Evolutionary conservation across 2,329 filamentous ascomycete species (phyloP), one percentile per base, ranked within the genome.

Genomic region (Rhinocladiella mackenziei): DNA sequence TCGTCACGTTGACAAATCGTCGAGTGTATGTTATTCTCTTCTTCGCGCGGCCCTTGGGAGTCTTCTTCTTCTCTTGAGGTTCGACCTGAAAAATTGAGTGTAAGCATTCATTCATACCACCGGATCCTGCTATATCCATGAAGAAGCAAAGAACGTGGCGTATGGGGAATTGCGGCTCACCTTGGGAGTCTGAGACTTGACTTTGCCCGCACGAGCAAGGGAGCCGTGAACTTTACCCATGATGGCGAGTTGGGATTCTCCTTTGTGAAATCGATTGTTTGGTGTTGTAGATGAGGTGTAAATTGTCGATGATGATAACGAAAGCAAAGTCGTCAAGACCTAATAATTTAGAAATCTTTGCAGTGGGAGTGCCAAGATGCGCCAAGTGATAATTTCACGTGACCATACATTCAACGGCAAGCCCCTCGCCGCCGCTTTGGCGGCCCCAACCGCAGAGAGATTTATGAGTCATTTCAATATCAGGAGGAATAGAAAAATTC

Each of bases 1-100:
- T 80, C 66, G 87, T 92, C 69, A 97, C 89, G 76, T 97, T 96
- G 62, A 97, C 89, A 78, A 97, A 97, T 66, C 91, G 89, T 71
- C 91, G 86, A 63, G 88, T 95, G 82, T 96, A 96, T 72, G 81
- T 83, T 71, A 94, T 83, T 67, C 91, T 83, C 89, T 97, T 97
- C 77, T 92, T 88, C 62, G 91, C 91, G 68, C 91, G 89, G 68
- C 91, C 91, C 83, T 96, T 96, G 69, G 91, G 89, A 63, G 76
- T 80, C 86, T 97, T 96, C 76, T 86, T 78, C 84, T 95, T 95
- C 84, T 96, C 89, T 75, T 89, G 84, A 49, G 78, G 74, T 75
- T 92, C 86, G 72, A 91, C 85, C 84, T 89, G 63, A 10, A 35
- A 26, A 38, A 14, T 18, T 25, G 13, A 17, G 11, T 28, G 35